Evolutionary conservation across 1,284 basidiomycete genomes (phyloP).

Genomic region (Cutaneotrichosporon sp.): DNA sequence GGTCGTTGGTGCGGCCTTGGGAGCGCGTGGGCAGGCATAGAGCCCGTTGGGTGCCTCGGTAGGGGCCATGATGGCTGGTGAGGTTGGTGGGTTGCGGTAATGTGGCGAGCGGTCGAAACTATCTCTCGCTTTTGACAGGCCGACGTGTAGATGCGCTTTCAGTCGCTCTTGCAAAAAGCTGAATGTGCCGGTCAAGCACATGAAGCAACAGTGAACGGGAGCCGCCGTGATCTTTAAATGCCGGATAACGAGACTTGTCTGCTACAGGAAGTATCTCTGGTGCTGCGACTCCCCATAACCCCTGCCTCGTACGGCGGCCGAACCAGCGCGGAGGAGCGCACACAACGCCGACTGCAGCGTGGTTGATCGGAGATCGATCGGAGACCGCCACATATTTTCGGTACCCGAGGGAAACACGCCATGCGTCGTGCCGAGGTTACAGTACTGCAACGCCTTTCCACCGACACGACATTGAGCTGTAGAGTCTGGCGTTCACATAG

Average conservation of each 20-base stretch:
- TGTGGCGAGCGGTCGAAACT: background rate
- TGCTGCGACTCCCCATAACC: background rate
- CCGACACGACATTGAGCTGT: too few relatives aligned
- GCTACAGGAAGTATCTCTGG: background rate
- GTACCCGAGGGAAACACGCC: background rate
- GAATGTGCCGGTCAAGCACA: background rate
- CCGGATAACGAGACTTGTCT: background rate
- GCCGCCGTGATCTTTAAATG: background rate
- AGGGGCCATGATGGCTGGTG: background rate
- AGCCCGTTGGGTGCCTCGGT: background rate
- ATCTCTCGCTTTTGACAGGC: background rate
- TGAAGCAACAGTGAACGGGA: background rate
- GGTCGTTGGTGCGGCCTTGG: slow-evolving; percentile 3
- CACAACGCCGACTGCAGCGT: too few relatives aligned
- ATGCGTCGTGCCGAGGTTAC: background rate
- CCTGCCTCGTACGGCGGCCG: background rate
- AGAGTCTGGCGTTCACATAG: too few relatives aligned
- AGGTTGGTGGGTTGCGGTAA: background rate
- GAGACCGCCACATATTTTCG: background rate
- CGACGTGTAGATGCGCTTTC: background rate
- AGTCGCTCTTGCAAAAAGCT: background rate
- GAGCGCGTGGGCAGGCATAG: background rate
- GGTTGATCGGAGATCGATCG: background rate
- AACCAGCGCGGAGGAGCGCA: background rate
- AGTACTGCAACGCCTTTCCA: background rate